Evolutionary conservation across 164 flowering plant species (phyloP), one percentile per base, ranked within the genome.

Genomic region (Taxillus chinensis): DNA sequence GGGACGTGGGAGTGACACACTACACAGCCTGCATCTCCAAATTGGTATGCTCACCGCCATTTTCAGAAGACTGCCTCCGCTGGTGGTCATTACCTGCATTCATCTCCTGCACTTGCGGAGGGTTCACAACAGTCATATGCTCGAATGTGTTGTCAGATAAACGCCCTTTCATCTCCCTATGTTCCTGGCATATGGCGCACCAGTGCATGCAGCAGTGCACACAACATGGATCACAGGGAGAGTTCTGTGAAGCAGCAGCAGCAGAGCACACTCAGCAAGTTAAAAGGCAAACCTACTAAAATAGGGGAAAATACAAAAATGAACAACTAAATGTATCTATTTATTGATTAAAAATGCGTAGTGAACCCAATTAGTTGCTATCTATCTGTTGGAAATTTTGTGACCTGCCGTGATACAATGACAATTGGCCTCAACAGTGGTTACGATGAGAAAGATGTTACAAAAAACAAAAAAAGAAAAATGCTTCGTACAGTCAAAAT

Each of bases 181-280:
- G 97, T 76, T 93, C 97, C 75, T 93, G 99, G 73, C 98, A 90
- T 64, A 90, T 60, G 3, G 98, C 98, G 74, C 98, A 90, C 87
- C 87, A 85, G 74, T 90, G 96, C 86, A 87, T 42, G 80, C 93
- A 90, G 76, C 96, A 90, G 67, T 93, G 92, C 57, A 87, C 95
- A 81, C 84, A 8, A 73, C 97, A 90, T 14, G 96, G 99, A 55
- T 93, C 99, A 68, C 99, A 93, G 0, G 97, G 99, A 0, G 97
- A 86, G 71, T 90, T 83, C 99, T 93, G 90, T 70, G 69, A 58
- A 4, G 55, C 46, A 62, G n/a, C 37, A 70, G 45, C 43, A 55
- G 41, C 45, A 45, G 4, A 11, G 17, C 55, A 14, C 41, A 12
- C 16, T 41, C 10, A 56, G 8, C 13, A 48, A 27, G 27, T 27